Base-by-base conservation (phyloP, 345 rosid species). In the Erucastrum elatum region DNA sequence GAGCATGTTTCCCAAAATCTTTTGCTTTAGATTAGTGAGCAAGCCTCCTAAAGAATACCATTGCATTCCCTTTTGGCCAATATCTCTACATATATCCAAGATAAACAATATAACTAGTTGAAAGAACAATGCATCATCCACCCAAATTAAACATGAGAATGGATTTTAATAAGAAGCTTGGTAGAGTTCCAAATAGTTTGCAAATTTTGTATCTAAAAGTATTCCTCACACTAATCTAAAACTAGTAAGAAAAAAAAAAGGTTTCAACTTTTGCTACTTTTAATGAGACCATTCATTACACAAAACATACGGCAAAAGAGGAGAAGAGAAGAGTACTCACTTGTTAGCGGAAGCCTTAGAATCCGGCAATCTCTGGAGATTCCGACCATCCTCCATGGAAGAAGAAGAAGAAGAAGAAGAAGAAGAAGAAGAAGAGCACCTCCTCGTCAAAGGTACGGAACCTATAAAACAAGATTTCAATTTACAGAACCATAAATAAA, bases 381-480 rank as follows among this genome's bases (percentile, higher is more conserved):
- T 70, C 33, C 59, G 59, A 13, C 71, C 58, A 49, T 77, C 64
- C 17, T 63, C 64, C 3, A 63, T 39, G 11, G 61, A 21, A 56
- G 80, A 61, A 51, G 83, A 75, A 69, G 80, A 77, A 74, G 81
- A n/a, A n/a, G n/a, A n/a, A n/a, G n/a, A n/a, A n/a, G n/a, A n/a
- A n/a, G 61, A 21, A 56, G 80, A 61, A 51, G 83, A 75, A 65
- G 81, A 77, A 74, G 81, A 69, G 25, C 27, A 59, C 34, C 79
- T 77, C 49, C 74, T 78, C 46, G 79, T 64, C 13, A 83, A 78
- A 64, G 59, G 39, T 8, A 41, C 2, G 8, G 62, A 51, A 60
- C 82, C 85, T 85, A 72, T 27, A 77, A 74, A 44, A 25, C 21
- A 44, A n/a, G 17, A 5, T 17, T 46, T 15, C 4, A 65, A 6